Evolutionary conservation across 139 green algal species (phyloP).

Genomic region (Micromonas pusilla): DNA sequence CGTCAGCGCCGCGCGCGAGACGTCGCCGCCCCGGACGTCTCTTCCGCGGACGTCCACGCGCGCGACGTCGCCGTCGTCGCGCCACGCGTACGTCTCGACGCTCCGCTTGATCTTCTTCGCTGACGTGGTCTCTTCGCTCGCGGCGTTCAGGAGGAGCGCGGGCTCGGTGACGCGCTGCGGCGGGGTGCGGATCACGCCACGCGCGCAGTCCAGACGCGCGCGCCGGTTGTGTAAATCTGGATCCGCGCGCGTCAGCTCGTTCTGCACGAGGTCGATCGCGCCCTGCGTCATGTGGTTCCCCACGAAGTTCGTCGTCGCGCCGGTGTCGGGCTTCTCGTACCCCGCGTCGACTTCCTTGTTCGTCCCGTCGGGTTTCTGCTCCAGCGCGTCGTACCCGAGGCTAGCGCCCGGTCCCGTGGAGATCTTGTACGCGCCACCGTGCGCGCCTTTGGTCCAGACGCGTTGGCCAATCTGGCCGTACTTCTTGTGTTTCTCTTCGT

Average conservation of each 20-base stretch:
- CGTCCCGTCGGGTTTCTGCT: slow-evolving; percentile 36
- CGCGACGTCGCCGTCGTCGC: not conserved
- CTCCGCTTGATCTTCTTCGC: not conserved
- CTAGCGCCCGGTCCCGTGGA: slow-evolving; percentile 18
- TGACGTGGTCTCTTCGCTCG: not conserved
- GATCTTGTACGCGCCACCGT: slow-evolving; percentile 68
- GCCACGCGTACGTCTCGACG: not conserved
- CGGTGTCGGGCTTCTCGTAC: slow-evolving; percentile 56
- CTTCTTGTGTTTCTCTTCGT: slow-evolving; percentile 3
- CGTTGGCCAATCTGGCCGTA: slow-evolving; percentile 36
- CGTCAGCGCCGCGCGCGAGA: not conserved
- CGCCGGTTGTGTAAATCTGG: not conserved
- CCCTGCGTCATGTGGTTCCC: slow-evolving; percentile 75
- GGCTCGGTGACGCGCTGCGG: not conserved
- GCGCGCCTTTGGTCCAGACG: slow-evolving; percentile 71
- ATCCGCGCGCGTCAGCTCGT: slow-evolving; percentile 29
- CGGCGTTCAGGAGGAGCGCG: not conserved
- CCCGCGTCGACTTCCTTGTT: slow-evolving; percentile 28
- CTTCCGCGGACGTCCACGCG: not conserved
- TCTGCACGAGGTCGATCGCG: slow-evolving; percentile 69
- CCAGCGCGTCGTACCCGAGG: slow-evolving; percentile 37
- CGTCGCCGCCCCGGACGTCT: not conserved
- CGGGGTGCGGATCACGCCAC: not conserved
- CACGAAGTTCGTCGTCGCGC: slow-evolving; percentile 78
- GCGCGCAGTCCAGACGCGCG: not conserved